Evolutionary conservation across 441 rosid species (phyloP).

Genomic region (Capsella rubella): DNA sequence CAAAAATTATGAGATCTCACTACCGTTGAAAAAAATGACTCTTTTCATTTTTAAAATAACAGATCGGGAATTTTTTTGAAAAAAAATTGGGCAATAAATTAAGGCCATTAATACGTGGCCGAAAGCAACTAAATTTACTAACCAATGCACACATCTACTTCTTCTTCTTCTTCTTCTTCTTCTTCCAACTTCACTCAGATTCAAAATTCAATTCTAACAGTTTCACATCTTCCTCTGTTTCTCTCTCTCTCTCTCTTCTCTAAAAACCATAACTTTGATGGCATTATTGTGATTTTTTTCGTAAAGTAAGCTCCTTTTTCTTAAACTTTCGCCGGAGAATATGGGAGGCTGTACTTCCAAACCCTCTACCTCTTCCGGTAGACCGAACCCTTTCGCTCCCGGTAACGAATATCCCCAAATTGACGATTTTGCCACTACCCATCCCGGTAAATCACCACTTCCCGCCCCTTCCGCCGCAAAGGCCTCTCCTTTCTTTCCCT

Average conservation of each 20-base stretch:
- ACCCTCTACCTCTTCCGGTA: constrained; percentile 51
- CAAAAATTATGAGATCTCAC: constrained; percentile 30
- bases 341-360: constrained; percentile 86
- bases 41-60: constrained; percentile 1
- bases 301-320: not conserved
- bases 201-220: constrained; percentile 40
- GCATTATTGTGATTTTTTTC: constrained; percentile 13
- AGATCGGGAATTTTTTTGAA: not conserved
- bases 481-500: constrained; percentile 72
- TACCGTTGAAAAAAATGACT: constrained; percentile 22
- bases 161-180: not conserved
- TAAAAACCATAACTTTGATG: constrained; percentile 14
- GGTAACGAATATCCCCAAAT: constrained; percentile 47
- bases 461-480: constrained; percentile 40
- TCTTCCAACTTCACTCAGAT: constrained; percentile 13
- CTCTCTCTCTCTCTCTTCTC: constrained; percentile 12
- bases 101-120: constrained; percentile 31
- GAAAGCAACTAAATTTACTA: constrained; percentile 35
- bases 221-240: constrained; percentile 23
- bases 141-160: constrained; percentile 4
- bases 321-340: constrained; percentile 29
- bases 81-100: constrained; percentile 21
- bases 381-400: constrained; percentile 67
- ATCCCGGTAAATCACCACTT: constrained; percentile 44
- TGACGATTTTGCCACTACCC: constrained; percentile 41